Evolutionary conservation across 2,329 filamentous ascomycete species (phyloP).

Genomic region (Madurella mycetomatis): DNA sequence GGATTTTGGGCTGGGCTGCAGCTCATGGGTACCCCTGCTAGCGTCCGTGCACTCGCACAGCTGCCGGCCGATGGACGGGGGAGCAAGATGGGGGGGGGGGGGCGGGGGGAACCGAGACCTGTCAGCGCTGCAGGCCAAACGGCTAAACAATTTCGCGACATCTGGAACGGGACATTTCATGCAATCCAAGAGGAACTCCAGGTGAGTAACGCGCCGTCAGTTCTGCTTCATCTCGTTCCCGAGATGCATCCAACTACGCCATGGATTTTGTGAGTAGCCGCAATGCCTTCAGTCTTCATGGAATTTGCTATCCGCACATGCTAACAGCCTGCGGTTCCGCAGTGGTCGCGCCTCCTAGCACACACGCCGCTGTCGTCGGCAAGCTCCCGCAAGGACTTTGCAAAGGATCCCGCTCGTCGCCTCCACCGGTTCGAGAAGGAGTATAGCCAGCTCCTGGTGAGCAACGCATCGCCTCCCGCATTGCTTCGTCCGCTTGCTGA

Average conservation of each 20-base stretch:
- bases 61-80: background rate
- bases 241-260: slow-evolving; percentile 45
- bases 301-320: slow-evolving; percentile 11
- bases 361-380: slow-evolving; percentile 55
- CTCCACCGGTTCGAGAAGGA: slow-evolving; percentile 64
- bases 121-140: background rate
- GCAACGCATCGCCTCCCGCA: slow-evolving; percentile 17
- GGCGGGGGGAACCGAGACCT: background rate
- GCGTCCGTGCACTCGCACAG: slow-evolving; percentile 10
- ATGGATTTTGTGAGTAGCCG: slow-evolving; percentile 52
- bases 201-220: slow-evolving; percentile 12
- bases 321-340: slow-evolving; percentile 1
- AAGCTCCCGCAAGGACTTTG: slow-evolving; percentile 53
- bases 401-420: slow-evolving; percentile 59
- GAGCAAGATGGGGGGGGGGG: slow-evolving; percentile 8
- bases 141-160: slow-evolving; percentile 32
- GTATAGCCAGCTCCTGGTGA: slow-evolving; percentile 58
- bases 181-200: slow-evolving; percentile 17
- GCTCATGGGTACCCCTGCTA: slow-evolving; percentile 9
- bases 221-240: slow-evolving; percentile 12
- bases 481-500: background rate
- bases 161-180: slow-evolving; percentile 31
- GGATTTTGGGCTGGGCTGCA: background rate
- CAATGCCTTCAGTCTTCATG: slow-evolving; percentile 22
- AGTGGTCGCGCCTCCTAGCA: slow-evolving; percentile 67